Conservation (phyloP, 148 eudicot genomes). For the Dysphania ambrosioides region DNA sequence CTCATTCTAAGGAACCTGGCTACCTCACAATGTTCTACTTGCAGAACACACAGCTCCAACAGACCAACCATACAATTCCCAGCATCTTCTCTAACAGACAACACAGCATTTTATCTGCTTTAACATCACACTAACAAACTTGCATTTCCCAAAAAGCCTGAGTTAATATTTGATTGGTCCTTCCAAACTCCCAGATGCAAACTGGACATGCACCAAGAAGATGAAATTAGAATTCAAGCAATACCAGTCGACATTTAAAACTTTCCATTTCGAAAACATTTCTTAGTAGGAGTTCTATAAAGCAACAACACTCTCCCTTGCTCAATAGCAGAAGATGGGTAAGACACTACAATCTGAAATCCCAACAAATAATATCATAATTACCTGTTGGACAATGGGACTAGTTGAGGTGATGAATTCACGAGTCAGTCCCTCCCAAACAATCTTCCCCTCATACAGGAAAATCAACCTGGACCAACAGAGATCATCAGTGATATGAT, state of each 20-base stretch:
- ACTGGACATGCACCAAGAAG: constrained; percentile 40
- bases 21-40: background rate
- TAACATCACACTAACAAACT: background rate
- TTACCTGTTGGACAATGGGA: constrained; percentile 91
- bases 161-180: constrained; percentile 79
- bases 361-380: too few relatives aligned
- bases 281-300: background rate
- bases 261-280: background rate
- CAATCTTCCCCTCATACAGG: constrained; percentile 76
- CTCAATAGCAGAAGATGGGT: constrained; percentile 1
- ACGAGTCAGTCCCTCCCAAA: constrained; percentile 89
- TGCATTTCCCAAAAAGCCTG: background rate
- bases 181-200: constrained; percentile 90
- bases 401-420: constrained; percentile 78
- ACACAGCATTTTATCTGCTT: background rate
- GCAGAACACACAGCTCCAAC: constrained; percentile 3
- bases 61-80: background rate
- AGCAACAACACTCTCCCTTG: too few relatives aligned
- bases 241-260: background rate
- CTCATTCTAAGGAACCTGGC: background rate
- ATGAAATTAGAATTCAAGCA: background rate
- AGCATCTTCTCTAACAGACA: constrained; percentile 5
- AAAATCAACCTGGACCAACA: constrained; percentile 53
- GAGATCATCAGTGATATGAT: constrained; percentile 16
- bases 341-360: background rate